Evolutionary conservation across 495 filamentous ascomycete genomes (phyloP).

Genomic region (Aspergillus sparsus): DNA sequence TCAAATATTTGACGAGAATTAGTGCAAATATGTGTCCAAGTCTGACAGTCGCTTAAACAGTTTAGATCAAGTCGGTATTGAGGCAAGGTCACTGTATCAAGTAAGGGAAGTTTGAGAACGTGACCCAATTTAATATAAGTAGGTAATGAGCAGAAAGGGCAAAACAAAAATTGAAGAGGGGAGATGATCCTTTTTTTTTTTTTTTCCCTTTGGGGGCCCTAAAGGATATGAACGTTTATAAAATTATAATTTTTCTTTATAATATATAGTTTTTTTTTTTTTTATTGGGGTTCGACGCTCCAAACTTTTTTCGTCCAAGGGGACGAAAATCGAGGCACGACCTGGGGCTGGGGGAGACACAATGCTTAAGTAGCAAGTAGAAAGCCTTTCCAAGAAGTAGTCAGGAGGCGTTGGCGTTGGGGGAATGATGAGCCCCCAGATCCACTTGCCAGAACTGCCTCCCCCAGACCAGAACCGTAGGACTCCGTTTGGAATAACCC

Average conservation of each 20-base stretch:
- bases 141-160: neutral
- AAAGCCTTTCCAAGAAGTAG: slow-evolving; percentile 11
- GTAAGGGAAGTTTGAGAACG: slow-evolving; percentile 11
- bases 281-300: slow-evolving; percentile 13
- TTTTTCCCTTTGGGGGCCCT: neutral
- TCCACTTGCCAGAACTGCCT: slow-evolving; percentile 30
- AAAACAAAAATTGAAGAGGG: slow-evolving; percentile 25
- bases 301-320: slow-evolving; percentile 25
- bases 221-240: slow-evolving; percentile 13
- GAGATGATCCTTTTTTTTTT: slow-evolving; percentile 32
- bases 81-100: slow-evolving; percentile 4
- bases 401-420: slow-evolving; percentile 30
- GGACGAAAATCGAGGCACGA: slow-evolving; percentile 24
- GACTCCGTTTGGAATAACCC: slow-evolving; percentile 14
- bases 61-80: neutral
- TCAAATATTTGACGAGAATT: slow-evolving; percentile 13
- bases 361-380: slow-evolving; percentile 27
- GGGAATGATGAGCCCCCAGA: slow-evolving; percentile 32
- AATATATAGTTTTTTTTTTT: slow-evolving; percentile 13
- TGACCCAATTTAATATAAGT: neutral
- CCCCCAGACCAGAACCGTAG: slow-evolving; percentile 31
- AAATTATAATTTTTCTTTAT: slow-evolving; percentile 20
- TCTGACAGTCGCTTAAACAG: neutral
- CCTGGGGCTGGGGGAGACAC: slow-evolving; percentile 26
- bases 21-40: slow-evolving; percentile 20